Conservation (phyloP, 305 asterid genomes). For the Salvia sclarea region DNA sequence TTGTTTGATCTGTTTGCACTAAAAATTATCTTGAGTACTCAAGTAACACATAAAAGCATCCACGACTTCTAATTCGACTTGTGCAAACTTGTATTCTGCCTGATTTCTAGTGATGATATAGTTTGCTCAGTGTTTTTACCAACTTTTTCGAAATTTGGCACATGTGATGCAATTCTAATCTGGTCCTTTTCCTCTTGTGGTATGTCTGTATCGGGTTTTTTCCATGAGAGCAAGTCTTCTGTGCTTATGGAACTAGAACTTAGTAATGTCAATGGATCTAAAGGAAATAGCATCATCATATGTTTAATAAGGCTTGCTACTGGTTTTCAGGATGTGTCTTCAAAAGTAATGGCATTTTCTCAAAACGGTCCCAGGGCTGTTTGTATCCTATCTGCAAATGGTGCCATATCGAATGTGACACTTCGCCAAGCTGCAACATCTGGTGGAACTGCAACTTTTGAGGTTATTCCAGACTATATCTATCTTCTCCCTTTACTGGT, state of each 20-base stretch:
- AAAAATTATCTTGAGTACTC: background rate
- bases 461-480: slow-evolving; percentile 40
- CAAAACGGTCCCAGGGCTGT: slow-evolving; percentile 59
- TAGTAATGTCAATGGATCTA: slow-evolving; percentile 9
- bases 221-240: slow-evolving; percentile 1
- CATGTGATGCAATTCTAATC: background rate
- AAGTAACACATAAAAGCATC: background rate
- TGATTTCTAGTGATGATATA: background rate
- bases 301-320: slow-evolving; percentile 20
- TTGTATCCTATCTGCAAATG: slow-evolving; percentile 61
- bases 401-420: slow-evolving; percentile 60
- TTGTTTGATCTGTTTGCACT: background rate
- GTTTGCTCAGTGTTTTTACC: background rate
- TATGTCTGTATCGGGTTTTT: slow-evolving; percentile 9
- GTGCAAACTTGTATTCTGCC: background rate
- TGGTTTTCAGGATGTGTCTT: slow-evolving; percentile 62
- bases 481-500: background rate
- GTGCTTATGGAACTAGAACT: background rate
- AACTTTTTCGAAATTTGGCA: background rate
- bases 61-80: background rate
- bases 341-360: slow-evolving; percentile 63
- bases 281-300: slow-evolving; percentile 9
- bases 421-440: slow-evolving; percentile 58
- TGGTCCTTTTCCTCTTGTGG: background rate
- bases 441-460: slow-evolving; percentile 69